Conservation (phyloP, 371 early-diverging fungal genomes). For the Mortierella sp. region DNA sequence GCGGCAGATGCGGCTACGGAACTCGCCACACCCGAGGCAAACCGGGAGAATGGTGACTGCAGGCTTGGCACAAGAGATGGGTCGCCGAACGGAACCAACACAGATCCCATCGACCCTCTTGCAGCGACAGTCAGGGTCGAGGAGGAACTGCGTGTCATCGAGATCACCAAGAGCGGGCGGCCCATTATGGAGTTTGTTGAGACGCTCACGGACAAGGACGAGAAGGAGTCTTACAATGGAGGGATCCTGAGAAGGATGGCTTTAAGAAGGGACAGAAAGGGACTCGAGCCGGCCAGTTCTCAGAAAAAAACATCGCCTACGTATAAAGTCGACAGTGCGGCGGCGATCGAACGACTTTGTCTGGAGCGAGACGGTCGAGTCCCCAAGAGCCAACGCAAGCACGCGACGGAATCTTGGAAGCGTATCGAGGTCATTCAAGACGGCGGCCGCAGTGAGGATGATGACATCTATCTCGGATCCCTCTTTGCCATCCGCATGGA, state of each 20-base stretch:
- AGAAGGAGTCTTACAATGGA: neutral
- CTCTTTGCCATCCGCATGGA: conserved; percentile 27
- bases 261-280: too few relatives aligned
- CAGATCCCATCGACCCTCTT: too few relatives aligned
- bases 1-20: too few relatives aligned
- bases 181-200: neutral
- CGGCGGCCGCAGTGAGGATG: neutral
- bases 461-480: conserved; percentile 5
- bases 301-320: too few relatives aligned
- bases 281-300: too few relatives aligned
- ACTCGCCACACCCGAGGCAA: too few relatives aligned
- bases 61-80: too few relatives aligned
- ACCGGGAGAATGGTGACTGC: too few relatives aligned
- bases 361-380: conserved; percentile 12
- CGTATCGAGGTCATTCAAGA: conserved; percentile 18
- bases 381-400: conserved; percentile 1
- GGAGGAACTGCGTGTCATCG: neutral
- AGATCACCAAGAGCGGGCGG: neutral
- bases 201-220: neutral
- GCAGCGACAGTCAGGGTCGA: neutral
- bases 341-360: conserved; percentile 2
- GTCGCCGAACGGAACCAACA: too few relatives aligned
- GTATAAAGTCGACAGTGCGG: conserved; percentile 6
- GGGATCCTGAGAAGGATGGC: too few relatives aligned
- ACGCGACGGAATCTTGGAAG: conserved; percentile 14